Evolutionary conservation across 2,329 filamentous ascomycete genomes (phyloP).

Genomic region (Colletotrichum karsti): DNA sequence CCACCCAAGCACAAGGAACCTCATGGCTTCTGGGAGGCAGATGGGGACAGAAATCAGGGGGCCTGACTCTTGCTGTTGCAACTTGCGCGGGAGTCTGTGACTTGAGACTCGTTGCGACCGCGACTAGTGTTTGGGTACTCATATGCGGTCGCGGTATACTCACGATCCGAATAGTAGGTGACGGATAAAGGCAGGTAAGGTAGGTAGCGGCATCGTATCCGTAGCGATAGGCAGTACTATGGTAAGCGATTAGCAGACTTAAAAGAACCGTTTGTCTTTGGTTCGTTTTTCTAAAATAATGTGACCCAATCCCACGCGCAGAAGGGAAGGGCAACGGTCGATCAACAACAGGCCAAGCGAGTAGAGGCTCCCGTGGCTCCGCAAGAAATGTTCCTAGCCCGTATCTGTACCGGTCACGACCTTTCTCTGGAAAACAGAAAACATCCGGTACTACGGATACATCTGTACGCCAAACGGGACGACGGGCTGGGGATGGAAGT

Average conservation of each 20-base stretch:
- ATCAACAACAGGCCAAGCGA: neutral
- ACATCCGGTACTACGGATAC: neutral
- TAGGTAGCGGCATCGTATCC: too few species aligned
- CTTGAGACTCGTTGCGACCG: neutral
- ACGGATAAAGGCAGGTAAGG: neutral
- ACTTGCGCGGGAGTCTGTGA: neutral
- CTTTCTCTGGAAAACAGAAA: neutral
- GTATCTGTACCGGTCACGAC: neutral
- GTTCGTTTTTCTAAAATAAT: neutral
- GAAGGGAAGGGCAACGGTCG: neutral
- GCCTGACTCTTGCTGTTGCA: constrained; percentile 12
- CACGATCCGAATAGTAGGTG: neutral
- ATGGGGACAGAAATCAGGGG: neutral
- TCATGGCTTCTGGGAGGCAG: too few species aligned
- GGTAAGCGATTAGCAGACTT: too few species aligned
- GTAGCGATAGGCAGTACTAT: too few species aligned
- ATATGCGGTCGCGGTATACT: neutral
- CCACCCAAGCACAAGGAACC: neutral
- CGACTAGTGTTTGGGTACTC: neutral
- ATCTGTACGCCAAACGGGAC: neutral
- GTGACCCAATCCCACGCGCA: neutral
- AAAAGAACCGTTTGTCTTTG: neutral
- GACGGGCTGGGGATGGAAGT: too few species aligned
- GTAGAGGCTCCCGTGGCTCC: neutral
- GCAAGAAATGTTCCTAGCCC: neutral